A percentile compares a stretch with the other conserved stretches of the same genome.
Conservation (phyloP, 1,139 yeast species). For the Zygosaccharomyces sapae region DNA sequence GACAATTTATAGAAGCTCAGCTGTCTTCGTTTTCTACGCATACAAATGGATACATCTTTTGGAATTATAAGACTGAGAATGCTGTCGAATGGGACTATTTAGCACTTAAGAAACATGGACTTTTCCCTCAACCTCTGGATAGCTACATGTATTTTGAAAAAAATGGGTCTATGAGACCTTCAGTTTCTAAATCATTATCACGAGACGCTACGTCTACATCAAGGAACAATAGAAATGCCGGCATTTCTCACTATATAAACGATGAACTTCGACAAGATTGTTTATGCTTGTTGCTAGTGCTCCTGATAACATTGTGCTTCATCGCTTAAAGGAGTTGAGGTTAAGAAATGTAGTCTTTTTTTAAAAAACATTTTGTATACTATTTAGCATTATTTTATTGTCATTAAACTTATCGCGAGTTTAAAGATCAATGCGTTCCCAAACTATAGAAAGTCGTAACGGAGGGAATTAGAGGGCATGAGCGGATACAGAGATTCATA, state of each 20-base stretch:
- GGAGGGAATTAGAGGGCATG: slow-evolving; percentile 3
- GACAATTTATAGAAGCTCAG: slow-evolving; percentile 49
- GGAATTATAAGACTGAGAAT: slow-evolving; percentile 65
- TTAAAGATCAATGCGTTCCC: not conserved
- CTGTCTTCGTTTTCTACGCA: slow-evolving; percentile 44
- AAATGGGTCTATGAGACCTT: slow-evolving; percentile 25
- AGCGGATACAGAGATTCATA: slow-evolving; percentile 22
- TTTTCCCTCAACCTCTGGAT: slow-evolving; percentile 62
- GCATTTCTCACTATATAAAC: not conserved
- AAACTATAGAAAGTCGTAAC: not conserved
- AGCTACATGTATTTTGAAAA: slow-evolving; percentile 33
- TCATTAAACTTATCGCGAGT: not conserved
- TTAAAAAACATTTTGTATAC: not conserved
- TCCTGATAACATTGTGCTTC: too few species aligned
- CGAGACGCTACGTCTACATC: slow-evolving; percentile 16
- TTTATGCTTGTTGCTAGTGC: too few species aligned
- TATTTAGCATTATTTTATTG: not conserved
- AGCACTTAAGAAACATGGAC: slow-evolving; percentile 44
- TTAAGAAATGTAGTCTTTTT: not conserved
- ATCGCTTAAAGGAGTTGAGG: too few species aligned
- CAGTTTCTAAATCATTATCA: slow-evolving; percentile 21
- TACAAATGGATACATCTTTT: slow-evolving; percentile 59
- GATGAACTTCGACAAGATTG: too few species aligned
- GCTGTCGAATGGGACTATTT: slow-evolving; percentile 62
- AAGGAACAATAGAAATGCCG: not conserved